Evolutionary conservation across 23 red algal genomes (phyloP).

Genomic region (Gracilaria domingensis): DNA sequence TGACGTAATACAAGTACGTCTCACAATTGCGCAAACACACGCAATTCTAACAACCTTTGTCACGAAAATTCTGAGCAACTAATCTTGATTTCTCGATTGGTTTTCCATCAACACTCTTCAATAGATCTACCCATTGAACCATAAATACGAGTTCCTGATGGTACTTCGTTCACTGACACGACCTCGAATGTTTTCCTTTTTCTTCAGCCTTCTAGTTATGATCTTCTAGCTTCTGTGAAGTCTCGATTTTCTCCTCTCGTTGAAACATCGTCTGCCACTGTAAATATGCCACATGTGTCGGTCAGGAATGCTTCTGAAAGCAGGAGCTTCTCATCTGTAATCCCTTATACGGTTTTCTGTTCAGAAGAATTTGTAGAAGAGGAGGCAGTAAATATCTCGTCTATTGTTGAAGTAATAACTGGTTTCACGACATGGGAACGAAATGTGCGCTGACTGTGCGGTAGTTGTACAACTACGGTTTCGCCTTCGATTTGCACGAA

Average conservation of each 20-base stretch:
- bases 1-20: too few relatives aligned
- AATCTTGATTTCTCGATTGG: conserved; percentile 23
- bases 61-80: conserved; percentile 4
- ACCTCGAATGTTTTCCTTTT: conserved; percentile 21
- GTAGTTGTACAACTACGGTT: not conserved
- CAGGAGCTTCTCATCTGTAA: not conserved
- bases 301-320: not conserved
- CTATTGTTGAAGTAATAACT: not conserved
- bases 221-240: not conserved
- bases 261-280: not conserved
- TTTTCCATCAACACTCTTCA: not conserved
- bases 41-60: too few relatives aligned
- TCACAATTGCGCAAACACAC: too few relatives aligned
- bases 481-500: not conserved
- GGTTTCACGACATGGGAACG: conserved; percentile 1
- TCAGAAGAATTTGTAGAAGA: not conserved
- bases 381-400: not conserved
- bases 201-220: not conserved
- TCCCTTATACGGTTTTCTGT: too few relatives aligned
- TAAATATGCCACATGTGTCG: not conserved
- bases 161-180: not conserved
- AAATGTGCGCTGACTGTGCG: not conserved
- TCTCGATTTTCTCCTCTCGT: not conserved
- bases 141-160: conserved; percentile 24
- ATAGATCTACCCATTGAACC: conserved; percentile 23